Base-by-base conservation (phyloP, 2,329 filamentous ascomycete species). In the Pseudogymnoascus sp. region DNA sequence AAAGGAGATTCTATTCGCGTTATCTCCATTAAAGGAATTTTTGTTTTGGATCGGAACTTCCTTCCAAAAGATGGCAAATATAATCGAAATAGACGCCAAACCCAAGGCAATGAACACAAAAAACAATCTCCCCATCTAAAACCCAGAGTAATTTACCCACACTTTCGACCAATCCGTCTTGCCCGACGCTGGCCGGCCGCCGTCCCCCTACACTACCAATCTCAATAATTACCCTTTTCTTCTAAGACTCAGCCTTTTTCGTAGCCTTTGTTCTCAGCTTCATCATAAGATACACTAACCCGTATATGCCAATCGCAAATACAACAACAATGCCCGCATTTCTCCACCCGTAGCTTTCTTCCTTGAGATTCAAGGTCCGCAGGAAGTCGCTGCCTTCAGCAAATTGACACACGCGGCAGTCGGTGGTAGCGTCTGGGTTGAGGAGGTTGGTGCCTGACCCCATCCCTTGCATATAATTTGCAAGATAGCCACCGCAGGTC, bases 271-370 rank as follows among this genome's bases (percentile, higher is more conserved):
- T 80, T 63, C 79, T 70, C 53, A 80, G 66, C 70, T 79, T 80
- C 78, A 80, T 80, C 73, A 80, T 76, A 21, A 78, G 42, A 66
- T 77, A 79, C 1, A 80, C 78, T 62, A 77, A 64, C 5, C 68
- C 74, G 65, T 80, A 80, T 3, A 74, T 75, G 1, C 70, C 72
- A 56, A 77, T 68, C 53, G 74, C 78, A 66, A 79, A 80, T 2
- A 79, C 65, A 3, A 75, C 77, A 8, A 77, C 77, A 42, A 80
- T 79, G 1, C 70, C 87, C 0, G 84, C 83, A 72, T 90, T 79
- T 60, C 88, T 79, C 88, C 88, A 90, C 0, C 85, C 87, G 67
- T 85, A 85, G 65, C 79, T 83, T 67, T 88, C 84, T 3, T 84
- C 78, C 1, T 77, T 77, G 6, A 90, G 68, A 69, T 89, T 88